These are phyloP conservation scores for Globisporangium ultimum DNA, from an alignment of 352 stramenopile genomes.

Conservation along the genomic window DNA sequence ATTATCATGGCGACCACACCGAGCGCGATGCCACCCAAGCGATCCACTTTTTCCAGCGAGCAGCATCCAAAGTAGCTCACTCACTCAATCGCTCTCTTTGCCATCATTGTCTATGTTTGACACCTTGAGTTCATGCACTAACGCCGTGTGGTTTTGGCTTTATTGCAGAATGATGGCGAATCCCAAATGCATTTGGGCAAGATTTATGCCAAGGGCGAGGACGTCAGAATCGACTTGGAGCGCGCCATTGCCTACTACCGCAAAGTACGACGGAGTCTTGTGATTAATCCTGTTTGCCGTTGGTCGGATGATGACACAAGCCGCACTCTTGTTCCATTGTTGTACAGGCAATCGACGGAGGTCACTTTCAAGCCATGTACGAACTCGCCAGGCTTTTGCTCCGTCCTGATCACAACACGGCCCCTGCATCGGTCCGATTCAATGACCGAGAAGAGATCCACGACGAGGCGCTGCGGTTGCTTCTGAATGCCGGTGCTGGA, in stretches of 20 bases:
- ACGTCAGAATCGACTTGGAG: conserved; percentile 51
- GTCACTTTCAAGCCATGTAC: conserved; percentile 49
- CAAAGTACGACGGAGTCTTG: conserved; percentile 19
- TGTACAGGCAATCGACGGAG: conserved; percentile 29
- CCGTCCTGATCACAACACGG: background rate
- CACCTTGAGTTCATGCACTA: background rate
- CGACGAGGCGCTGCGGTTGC: conserved; percentile 56
- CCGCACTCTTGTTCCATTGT: background rate
- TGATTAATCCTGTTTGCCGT: background rate
- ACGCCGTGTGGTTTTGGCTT: background rate
- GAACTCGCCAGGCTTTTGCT: conserved; percentile 50
- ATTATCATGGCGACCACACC: conserved; percentile 24
- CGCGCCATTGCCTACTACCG: conserved; percentile 49
- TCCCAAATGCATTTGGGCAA: conserved; percentile 45
- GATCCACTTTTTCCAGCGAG: conserved; percentile 66
- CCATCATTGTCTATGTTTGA: too few relatives aligned
- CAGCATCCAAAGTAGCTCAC: conserved; percentile 35
- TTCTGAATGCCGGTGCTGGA: conserved; percentile 47
- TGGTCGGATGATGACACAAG: background rate
- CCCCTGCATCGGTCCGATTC: conserved; percentile 24
- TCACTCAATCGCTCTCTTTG: background rate
- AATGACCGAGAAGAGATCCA: conserved; percentile 51
- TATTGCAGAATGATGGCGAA: conserved; percentile 30
- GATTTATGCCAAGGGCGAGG: conserved; percentile 43
- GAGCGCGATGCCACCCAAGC: conserved; percentile 40